Evolutionary conservation across 768 basidiomycete genomes (phyloP).

Genomic region (Chiua virens): DNA sequence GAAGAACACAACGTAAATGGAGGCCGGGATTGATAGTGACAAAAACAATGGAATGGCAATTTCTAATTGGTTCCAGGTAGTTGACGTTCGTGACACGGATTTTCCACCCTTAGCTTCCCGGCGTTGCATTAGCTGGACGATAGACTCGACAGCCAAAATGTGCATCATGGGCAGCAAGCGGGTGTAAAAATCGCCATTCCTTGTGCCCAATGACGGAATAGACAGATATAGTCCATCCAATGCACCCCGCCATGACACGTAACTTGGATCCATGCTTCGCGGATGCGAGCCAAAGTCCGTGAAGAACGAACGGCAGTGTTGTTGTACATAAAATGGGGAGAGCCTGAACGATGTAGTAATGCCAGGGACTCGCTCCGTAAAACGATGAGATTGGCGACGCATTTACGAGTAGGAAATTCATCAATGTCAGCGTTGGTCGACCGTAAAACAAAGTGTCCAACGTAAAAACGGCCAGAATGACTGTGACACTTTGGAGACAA

Average conservation of each 20-base stretch:
- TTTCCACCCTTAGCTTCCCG: conserved; percentile 1
- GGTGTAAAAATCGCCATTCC: conserved; percentile 97
- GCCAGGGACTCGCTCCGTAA: conserved; percentile 84
- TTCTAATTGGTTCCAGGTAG: conserved; percentile 17
- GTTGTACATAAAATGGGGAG: conserved; percentile 81
- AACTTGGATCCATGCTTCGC: conserved; percentile 26
- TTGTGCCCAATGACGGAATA: conserved; percentile 91
- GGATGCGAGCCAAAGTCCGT: conserved; percentile 50
- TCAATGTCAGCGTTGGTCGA: conserved; percentile 64
- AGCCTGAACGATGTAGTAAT: conserved; percentile 87
- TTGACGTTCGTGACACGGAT: not conserved
- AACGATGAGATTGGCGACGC: conserved; percentile 86
- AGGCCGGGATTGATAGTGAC: conserved; percentile 55
- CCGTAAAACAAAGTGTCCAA: conserved; percentile 76
- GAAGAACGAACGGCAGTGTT: conserved; percentile 67
- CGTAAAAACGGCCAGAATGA: conserved; percentile 33
- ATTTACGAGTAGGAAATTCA: conserved; percentile 85
- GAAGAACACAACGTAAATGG: conserved; percentile 68
- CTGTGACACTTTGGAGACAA: conserved; percentile 15
- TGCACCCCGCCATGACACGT: conserved; percentile 45
- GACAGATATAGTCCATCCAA: conserved; percentile 61
- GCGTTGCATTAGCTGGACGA: conserved; percentile 48
- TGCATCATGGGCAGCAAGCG: conserved; percentile 84
- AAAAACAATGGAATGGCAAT: conserved; percentile 43
- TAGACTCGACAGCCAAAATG: conserved; percentile 70